Percentiles rank a stretch among this genome's conserved stretches.
Conservation (phyloP, 768 basidiomycete genomes). For the Dendrothele bispora region DNA sequence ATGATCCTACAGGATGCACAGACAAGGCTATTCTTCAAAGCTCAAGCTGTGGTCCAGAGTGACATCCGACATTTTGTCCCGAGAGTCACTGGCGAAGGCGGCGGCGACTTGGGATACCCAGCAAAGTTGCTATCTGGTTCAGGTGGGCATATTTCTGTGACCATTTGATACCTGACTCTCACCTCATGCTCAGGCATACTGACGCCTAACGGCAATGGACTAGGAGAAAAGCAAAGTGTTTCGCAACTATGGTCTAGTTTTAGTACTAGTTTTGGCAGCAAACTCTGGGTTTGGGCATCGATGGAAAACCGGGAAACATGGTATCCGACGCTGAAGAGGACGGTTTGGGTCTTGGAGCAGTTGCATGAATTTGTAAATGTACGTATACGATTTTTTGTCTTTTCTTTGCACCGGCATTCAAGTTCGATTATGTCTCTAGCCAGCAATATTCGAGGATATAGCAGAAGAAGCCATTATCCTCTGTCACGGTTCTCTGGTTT, state of each 20-base stretch:
- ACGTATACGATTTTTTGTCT: slow-evolving; percentile 21
- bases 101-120: slow-evolving; percentile 85
- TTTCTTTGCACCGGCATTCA: not conserved
- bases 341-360: slow-evolving; percentile 89
- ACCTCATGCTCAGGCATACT: too few species aligned
- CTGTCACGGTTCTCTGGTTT: slow-evolving; percentile 78
- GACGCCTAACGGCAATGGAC: too few species aligned
- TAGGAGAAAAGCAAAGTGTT: slow-evolving; percentile 68
- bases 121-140: slow-evolving; percentile 71
- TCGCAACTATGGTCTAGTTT: slow-evolving; percentile 46
- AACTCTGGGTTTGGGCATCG: slow-evolving; percentile 64
- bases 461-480: slow-evolving; percentile 88
- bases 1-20: slow-evolving; percentile 97
- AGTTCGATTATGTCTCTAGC: slow-evolving; percentile 42
- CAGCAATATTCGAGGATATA: slow-evolving; percentile 95
- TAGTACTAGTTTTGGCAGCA: not conserved
- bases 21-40: slow-evolving; percentile 93
- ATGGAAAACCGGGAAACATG: slow-evolving; percentile 80
- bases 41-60: slow-evolving; percentile 85
- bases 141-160: too few species aligned
- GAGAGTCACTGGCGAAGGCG: too few species aligned
- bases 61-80: slow-evolving; percentile 86
- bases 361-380: slow-evolving; percentile 93
- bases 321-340: slow-evolving; percentile 89
- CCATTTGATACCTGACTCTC: too few species aligned